phyloP scores from a whole-genome alignment of 2,329 filamentous ascomycete species.

The Clonostachys chloroleuca region DNA sequence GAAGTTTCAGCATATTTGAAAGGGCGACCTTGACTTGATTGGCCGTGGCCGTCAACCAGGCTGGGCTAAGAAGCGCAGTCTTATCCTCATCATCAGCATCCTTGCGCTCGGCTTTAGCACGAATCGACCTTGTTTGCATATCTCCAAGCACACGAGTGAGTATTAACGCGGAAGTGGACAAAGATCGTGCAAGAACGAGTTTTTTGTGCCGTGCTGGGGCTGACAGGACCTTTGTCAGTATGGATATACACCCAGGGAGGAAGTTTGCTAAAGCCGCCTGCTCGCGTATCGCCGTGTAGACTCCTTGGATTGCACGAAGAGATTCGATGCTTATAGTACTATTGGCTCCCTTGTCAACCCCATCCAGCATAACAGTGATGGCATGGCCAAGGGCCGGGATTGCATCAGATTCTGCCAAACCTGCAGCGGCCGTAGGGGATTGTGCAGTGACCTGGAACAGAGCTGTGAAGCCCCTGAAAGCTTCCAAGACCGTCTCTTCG shows the following conservation, averaged over 20 bases:
- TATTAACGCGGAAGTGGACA: conserved; percentile 53
- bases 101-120: conserved; percentile 24
- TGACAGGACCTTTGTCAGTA: conserved; percentile 70
- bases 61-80: conserved; percentile 33
- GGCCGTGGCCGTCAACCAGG: conserved; percentile 78
- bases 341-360: conserved; percentile 59
- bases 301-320: conserved; percentile 55
- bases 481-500: conserved; percentile 72
- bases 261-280: conserved; percentile 77
- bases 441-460: conserved; percentile 58
- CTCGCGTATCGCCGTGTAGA: conserved; percentile 64
- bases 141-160: conserved; percentile 54
- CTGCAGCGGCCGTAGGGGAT: conserved; percentile 40
- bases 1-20: conserved; percentile 70
- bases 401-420: conserved; percentile 51
- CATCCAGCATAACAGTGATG: conserved; percentile 75
- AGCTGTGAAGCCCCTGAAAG: conserved; percentile 64
- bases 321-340: conserved; percentile 69
- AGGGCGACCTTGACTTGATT: conserved; percentile 81
- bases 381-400: conserved; percentile 79
- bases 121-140: conserved; percentile 43
- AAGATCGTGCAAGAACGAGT: conserved; percentile 56
- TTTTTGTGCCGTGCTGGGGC: conserved; percentile 55
- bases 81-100: conserved; percentile 9
- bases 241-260: conserved; percentile 82